These are phyloP conservation scores for Diplodia seriata DNA, from an alignment of 2,329 filamentous ascomycete species.

Conservation along the genomic window DNA sequence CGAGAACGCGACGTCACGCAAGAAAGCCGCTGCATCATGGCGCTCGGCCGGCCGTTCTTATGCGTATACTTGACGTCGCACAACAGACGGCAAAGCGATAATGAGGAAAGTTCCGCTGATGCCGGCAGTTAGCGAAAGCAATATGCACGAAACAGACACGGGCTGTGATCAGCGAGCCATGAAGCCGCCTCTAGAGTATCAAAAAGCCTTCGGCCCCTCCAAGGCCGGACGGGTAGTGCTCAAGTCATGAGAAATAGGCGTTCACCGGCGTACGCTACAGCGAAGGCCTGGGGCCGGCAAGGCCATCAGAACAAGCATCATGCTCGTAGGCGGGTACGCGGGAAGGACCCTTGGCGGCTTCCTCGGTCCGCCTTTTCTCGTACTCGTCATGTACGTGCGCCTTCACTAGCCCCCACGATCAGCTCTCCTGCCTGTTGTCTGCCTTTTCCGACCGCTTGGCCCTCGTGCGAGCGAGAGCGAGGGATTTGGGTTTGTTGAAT, in stretches of 20 bases:
- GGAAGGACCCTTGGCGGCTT: slow-evolving; percentile 3
- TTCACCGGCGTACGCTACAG: neutral
- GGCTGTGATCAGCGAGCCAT: neutral
- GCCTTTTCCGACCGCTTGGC: neutral
- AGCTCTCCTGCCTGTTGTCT: neutral
- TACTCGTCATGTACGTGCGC: neutral
- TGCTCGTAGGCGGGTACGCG: neutral
- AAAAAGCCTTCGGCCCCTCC: neutral
- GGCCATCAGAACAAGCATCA: slow-evolving; percentile 13
- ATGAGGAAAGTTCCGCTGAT: neutral
- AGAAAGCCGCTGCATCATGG: slow-evolving; percentile 10
- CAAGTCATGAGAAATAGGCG: neutral
- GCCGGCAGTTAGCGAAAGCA: neutral
- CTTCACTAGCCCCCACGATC: neutral
- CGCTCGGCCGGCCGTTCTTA: slow-evolving; percentile 4
- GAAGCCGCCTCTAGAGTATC: neutral
- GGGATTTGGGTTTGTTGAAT: neutral
- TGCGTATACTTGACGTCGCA: neutral
- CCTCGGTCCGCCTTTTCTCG: slow-evolving; percentile 7
- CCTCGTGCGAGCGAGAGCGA: no score
- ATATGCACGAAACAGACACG: neutral
- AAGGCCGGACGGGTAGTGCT: neutral
- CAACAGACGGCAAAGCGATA: neutral
- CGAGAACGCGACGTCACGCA: neutral
- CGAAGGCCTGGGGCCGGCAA: neutral